Evolutionary conservation across 257 asterid genomes (phyloP).

Genomic region (Parsonsia alboflavescens): DNA sequence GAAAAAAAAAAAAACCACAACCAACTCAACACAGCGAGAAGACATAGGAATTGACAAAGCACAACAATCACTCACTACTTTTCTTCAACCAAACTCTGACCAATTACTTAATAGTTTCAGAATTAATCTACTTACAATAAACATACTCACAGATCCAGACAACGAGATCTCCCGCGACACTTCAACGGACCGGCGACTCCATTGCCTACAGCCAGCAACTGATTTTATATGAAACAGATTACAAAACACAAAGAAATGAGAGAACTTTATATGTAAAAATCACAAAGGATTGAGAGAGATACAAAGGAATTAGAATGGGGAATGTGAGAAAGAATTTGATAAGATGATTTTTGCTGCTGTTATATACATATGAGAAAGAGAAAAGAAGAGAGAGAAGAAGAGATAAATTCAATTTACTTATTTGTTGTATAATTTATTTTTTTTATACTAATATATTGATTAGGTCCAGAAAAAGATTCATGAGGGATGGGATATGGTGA

Average conservation of each 20-base stretch:
- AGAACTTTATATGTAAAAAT: constrained; percentile 3
- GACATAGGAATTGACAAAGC: not conserved
- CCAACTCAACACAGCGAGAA: not conserved
- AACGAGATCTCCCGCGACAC: constrained; percentile 24
- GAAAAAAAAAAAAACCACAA: not conserved
- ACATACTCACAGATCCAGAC: constrained; percentile 30
- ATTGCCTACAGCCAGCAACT: constrained; percentile 12
- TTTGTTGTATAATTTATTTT: too few species aligned
- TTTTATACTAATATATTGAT: too few species aligned
- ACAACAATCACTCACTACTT: not conserved
- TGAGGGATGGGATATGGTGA: not conserved
- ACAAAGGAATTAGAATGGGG: not conserved
- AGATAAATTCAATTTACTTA: constrained; percentile 2
- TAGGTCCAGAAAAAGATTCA: not conserved
- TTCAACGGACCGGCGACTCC: constrained; percentile 31
- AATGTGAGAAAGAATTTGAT: constrained; percentile 7
- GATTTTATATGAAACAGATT: not conserved
- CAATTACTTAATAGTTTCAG: not conserved
- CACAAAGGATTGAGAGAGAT: not conserved
- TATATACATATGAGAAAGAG: not conserved
- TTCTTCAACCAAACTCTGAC: not conserved
- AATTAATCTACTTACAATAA: not conserved
- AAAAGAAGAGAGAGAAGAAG: not conserved
- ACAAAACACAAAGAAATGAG: not conserved
- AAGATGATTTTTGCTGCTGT: not conserved